Percentiles rank a stretch among this genome's conserved stretches.
These are phyloP conservation scores for Epicoccum nigrum DNA, from an alignment of 2,329 filamentous ascomycete species.

Conservation along the genomic window DNA sequence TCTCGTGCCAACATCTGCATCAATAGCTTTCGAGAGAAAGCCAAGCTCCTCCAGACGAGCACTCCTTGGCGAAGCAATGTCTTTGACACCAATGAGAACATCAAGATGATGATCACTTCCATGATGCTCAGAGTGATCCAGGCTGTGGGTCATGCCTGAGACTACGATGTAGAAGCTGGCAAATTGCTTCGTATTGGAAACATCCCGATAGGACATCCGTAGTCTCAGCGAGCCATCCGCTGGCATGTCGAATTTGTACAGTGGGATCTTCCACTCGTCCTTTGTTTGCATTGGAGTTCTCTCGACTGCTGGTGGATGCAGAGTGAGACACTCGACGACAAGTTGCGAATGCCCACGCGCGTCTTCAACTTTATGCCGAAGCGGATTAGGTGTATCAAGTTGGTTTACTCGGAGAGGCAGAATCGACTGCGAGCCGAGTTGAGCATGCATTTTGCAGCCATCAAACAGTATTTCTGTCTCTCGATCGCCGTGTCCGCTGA, in stretches of 20 bases:
- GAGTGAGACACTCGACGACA: slow-evolving; percentile 21
- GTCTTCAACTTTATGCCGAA: slow-evolving; percentile 26
- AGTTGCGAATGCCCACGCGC: slow-evolving; percentile 17
- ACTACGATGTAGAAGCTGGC: slow-evolving; percentile 2
- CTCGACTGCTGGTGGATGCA: background rate
- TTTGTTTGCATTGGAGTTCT: background rate
- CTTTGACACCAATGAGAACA: background rate
- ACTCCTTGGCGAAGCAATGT: background rate
- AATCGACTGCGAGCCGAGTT: slow-evolving; percentile 44
- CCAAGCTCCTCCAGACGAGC: slow-evolving; percentile 35
- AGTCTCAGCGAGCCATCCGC: slow-evolving; percentile 31
- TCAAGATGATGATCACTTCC: background rate
- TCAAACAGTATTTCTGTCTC: slow-evolving; percentile 19
- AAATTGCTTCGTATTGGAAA: background rate
- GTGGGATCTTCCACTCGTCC: slow-evolving; percentile 23
- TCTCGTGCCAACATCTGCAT: slow-evolving; percentile 15
- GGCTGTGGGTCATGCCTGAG: background rate
- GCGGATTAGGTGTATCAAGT: slow-evolving; percentile 2
- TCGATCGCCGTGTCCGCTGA: slow-evolving; percentile 25
- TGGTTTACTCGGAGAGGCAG: slow-evolving; percentile 28
- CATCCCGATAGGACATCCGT: slow-evolving; percentile 17
- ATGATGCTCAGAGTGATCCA: background rate
- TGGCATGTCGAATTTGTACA: slow-evolving; percentile 46
- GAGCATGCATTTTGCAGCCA: slow-evolving; percentile 30
- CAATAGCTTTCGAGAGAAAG: slow-evolving; percentile 19